phyloP scores from a whole-genome alignment of 495 filamentous ascomycete genomes.

The Clohesyomyces aquaticus region DNA sequence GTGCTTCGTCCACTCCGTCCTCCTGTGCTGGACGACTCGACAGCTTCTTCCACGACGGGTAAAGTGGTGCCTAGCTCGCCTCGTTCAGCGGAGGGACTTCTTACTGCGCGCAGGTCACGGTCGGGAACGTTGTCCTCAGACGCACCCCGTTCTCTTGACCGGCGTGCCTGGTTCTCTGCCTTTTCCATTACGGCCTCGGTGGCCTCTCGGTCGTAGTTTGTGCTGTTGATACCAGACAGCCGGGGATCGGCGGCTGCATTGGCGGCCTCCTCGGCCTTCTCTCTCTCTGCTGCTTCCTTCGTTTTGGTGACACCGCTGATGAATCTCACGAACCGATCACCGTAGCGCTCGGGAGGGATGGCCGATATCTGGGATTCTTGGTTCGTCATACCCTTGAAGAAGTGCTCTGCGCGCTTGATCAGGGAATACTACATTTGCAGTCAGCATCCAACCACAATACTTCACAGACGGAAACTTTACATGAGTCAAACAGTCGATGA shows the following conservation, averaged over 20 bases:
- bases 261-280: slow-evolving; percentile 48
- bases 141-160: slow-evolving; percentile 53
- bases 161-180: slow-evolving; percentile 54
- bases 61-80: slow-evolving; percentile 67
- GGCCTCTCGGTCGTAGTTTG: slow-evolving; percentile 51
- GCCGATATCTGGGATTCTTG: slow-evolving; percentile 87
- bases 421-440: slow-evolving; percentile 69
- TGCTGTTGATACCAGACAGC: slow-evolving; percentile 49
- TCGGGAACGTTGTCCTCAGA: slow-evolving; percentile 59
- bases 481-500: slow-evolving; percentile 97
- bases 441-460: slow-evolving; percentile 1
- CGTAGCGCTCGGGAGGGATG: slow-evolving; percentile 88
- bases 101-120: slow-evolving; percentile 55
- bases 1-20: slow-evolving; percentile 53
- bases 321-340: slow-evolving; percentile 92
- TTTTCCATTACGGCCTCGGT: slow-evolving; percentile 59
- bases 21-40: slow-evolving; percentile 75
- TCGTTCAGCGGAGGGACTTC: slow-evolving; percentile 60
- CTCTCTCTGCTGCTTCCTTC: slow-evolving; percentile 71
- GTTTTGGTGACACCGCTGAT: slow-evolving; percentile 90
- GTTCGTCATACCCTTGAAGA: slow-evolving; percentile 87
- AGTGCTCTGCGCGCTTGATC: slow-evolving; percentile 86
- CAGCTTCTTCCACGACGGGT: slow-evolving; percentile 92
- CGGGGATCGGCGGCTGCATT: slow-evolving; percentile 37
- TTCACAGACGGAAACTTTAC: slow-evolving; percentile 56